Percentiles rank a stretch among this genome's conserved stretches.
Conservation (phyloP, 768 basidiomycete genomes). For the Trametes punicea region DNA sequence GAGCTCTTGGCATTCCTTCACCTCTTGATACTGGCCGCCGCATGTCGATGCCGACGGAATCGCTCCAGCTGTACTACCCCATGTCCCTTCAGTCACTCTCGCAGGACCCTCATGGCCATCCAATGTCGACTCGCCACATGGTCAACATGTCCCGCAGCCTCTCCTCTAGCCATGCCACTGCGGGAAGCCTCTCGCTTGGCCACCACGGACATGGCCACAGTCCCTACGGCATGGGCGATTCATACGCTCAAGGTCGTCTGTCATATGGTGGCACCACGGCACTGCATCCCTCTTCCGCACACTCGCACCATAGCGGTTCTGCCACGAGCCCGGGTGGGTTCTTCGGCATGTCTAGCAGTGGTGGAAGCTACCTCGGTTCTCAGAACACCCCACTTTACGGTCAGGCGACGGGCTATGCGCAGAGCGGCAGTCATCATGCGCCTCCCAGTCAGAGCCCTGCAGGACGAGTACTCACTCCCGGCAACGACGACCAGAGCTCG, state of each 20-base stretch:
- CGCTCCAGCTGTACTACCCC: slow-evolving; percentile 73
- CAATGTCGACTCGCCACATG: slow-evolving; percentile 26
- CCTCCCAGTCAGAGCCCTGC: slow-evolving; percentile 12
- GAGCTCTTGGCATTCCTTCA: slow-evolving; percentile 31
- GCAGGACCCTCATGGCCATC: slow-evolving; percentile 19
- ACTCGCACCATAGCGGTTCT: slow-evolving; percentile 11
- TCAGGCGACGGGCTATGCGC: slow-evolving; percentile 15
- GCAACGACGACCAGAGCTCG: slow-evolving; percentile 17
- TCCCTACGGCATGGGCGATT: slow-evolving; percentile 22
- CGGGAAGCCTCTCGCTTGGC: slow-evolving; percentile 19
- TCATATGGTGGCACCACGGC: slow-evolving; percentile 19
- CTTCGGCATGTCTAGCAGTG: slow-evolving; percentile 22
- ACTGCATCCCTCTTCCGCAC: slow-evolving; percentile 20
- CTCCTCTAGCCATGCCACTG: slow-evolving; percentile 25
- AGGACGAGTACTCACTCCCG: slow-evolving; percentile 18
- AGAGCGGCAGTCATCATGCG: slow-evolving; percentile 19
- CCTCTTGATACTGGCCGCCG: slow-evolving; percentile 46
- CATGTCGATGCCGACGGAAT: slow-evolving; percentile 66
- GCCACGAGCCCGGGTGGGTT: slow-evolving; percentile 13
- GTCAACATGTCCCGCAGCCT: slow-evolving; percentile 29
- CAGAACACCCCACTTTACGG: slow-evolving; percentile 17
- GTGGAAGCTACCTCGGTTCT: slow-evolving; percentile 18
- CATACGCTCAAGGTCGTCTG: slow-evolving; percentile 18
- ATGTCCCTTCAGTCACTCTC: slow-evolving; percentile 64
- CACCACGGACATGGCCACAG: slow-evolving; percentile 23